phyloP scores from a whole-genome alignment of 495 filamentous ascomycete species.

The Penicillium coffeae region DNA sequence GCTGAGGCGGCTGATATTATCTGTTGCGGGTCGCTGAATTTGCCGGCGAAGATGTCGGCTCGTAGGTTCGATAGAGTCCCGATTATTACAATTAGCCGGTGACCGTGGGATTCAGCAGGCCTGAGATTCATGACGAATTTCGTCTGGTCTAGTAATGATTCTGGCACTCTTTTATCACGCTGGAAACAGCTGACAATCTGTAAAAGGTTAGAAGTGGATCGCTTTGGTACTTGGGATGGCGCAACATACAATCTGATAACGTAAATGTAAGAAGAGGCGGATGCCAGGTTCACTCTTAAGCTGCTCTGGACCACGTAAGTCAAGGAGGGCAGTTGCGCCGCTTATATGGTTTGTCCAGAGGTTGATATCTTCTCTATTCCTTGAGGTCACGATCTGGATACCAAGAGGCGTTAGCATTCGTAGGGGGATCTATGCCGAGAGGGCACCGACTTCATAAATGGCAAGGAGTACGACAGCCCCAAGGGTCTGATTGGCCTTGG shows the following conservation, averaged over 20 bases:
- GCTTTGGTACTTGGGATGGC: not conserved
- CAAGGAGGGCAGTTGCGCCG: constrained; percentile 54
- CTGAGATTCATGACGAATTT: constrained; percentile 34
- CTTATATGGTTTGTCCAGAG: constrained; percentile 59
- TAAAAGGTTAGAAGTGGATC: not conserved
- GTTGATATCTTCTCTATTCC: constrained; percentile 39
- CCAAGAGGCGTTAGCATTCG: constrained; percentile 10
- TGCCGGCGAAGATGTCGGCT: constrained; percentile 36
- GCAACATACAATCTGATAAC: constrained; percentile 42
- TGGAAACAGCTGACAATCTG: constrained; percentile 42
- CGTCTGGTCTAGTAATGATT: constrained; percentile 31
- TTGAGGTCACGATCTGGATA: constrained; percentile 45
- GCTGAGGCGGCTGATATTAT: constrained; percentile 44
- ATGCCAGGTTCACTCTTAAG: constrained; percentile 52
- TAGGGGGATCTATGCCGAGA: not conserved
- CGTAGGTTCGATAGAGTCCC: constrained; percentile 45
- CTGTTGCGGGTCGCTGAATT: constrained; percentile 34
- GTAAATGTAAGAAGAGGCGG: constrained; percentile 55
- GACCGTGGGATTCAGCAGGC: constrained; percentile 32
- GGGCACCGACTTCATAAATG: constrained; percentile 41
- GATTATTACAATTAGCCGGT: constrained; percentile 34
- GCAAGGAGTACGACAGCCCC: constrained; percentile 57
- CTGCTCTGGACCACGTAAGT: constrained; percentile 53
- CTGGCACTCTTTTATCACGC: constrained; percentile 30
- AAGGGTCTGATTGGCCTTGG: constrained; percentile 58